Conservation (phyloP, 352 stramenopile genomes). For the Pythium coloratum region DNA sequence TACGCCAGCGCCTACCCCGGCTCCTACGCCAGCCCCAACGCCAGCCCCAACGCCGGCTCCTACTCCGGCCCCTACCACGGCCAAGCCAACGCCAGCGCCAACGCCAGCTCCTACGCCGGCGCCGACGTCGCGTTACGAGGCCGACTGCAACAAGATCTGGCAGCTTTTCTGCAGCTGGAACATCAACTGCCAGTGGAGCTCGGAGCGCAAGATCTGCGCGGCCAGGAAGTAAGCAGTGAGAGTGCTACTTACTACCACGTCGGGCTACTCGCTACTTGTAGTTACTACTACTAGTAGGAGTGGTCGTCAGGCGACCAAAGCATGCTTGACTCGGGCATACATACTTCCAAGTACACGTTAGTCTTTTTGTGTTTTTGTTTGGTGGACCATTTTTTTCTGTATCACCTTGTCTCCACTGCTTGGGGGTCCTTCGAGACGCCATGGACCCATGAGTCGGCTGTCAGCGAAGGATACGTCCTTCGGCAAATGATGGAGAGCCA, state of each 20-base stretch:
- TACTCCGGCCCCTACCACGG: neutral
- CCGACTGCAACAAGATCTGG: constrained; percentile 20
- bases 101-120: constrained; percentile 12
- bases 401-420: no score
- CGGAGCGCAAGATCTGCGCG: constrained; percentile 11
- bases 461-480: no score
- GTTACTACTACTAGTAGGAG: no score
- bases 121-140: constrained; percentile 13
- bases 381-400: neutral
- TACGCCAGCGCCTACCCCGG: neutral
- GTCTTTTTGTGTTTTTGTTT: neutral
- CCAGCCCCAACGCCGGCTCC: constrained; percentile 5
- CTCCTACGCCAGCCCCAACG: constrained; percentile 3
- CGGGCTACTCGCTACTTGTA: no score
- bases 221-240: constrained; percentile 4
- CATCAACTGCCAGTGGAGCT: constrained; percentile 18
- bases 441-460: no score
- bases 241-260: no score
- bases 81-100: constrained; percentile 6
- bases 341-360: neutral
- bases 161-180: constrained; percentile 19
- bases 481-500: no score
- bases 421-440: no score
- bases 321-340: neutral
- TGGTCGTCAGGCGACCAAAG: neutral